Evolutionary conservation across 202 grass and related monocot species (phyloP).

Genomic region (Cymbopogon flexuosus): DNA sequence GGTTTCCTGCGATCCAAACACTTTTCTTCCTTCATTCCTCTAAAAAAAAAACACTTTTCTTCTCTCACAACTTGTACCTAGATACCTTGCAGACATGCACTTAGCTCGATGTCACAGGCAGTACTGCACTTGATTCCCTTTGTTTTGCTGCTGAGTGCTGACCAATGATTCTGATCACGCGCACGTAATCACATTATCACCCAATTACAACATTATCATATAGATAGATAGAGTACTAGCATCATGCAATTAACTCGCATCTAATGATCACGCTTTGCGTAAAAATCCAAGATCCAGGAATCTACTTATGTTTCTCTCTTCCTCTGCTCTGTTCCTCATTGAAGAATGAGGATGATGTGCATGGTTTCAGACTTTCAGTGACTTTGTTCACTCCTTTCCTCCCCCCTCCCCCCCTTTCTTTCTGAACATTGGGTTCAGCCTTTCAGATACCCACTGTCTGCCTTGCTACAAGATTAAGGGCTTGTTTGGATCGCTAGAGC

Average conservation of each 20-base stretch:
- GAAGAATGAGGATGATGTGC: background rate
- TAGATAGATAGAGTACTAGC: background rate
- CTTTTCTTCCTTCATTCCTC: background rate
- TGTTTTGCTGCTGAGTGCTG: background rate
- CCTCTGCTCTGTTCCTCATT: background rate
- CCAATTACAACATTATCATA: background rate
- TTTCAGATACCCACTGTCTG: too few species aligned
- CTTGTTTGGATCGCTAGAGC: too few species aligned
- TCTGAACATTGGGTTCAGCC: background rate
- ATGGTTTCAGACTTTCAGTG: background rate
- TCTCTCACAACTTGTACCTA: too few species aligned
- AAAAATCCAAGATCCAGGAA: background rate
- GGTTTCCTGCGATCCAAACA: background rate
- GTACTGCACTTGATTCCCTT: background rate
- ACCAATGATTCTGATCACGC: conserved; percentile 20
- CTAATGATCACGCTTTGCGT: background rate
- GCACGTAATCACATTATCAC: conserved; percentile 25
- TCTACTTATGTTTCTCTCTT: background rate
- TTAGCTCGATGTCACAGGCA: conserved; percentile 5
- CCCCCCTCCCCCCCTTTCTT: too few species aligned
- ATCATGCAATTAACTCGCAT: background rate
- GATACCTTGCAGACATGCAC: background rate
- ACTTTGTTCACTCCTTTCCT: background rate
- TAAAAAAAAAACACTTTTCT: too few species aligned
- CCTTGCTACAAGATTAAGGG: too few species aligned